Base-by-base conservation (phyloP, 2,329 filamentous ascomycete genomes). In the Cladosporium sp. region DNA sequence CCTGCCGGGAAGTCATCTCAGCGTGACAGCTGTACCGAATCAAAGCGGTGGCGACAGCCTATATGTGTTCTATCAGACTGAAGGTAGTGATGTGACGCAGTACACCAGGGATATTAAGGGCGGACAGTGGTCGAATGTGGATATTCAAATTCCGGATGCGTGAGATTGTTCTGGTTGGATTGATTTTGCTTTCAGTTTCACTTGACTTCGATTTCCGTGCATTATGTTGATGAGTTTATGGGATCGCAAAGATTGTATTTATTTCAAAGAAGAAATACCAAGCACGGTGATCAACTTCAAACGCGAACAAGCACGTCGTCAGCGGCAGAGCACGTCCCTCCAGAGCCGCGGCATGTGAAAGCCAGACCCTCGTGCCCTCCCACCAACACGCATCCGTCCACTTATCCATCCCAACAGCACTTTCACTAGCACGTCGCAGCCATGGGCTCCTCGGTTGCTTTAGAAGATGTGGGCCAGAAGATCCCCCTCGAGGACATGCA, bases 1-100 rank as follows among this genome's bases (percentile, higher is more conserved):
- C 1, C 56, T 74, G 1, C 62, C 64, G 1, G 72, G 71, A 2
- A 72, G 70, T 3, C 72, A 74, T 59, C 46, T 74, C 35, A 71
- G 64, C 1, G 66, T 70, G 13, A 70, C 68, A 3, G 63, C 70
- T 4, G 57, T 70, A 13, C 62, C 66, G 3, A 61, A 67, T 16
- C 48, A 58, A 2, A 63, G 61, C 40, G 65, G 64, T 1, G 65
- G 66, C 3, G 57, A 63, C 41, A 54, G 59, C 34, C 10, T 69
- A n/a, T 53, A 65, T 7, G 66, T 69, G 6, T 68, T 69, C 40
- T 66, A 62, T 41, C 66, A 69, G 53, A 59, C 54, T 7, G 58
- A 59, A 14, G 66, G 66, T 9, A 16, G 42, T 4, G 46, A 49
- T 43, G 46, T 49, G 7, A 59, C 38, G 2, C 28, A 42, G 38